Conservation (phyloP, 2,329 filamentous ascomycete species). For the Nothophoma quercina region DNA sequence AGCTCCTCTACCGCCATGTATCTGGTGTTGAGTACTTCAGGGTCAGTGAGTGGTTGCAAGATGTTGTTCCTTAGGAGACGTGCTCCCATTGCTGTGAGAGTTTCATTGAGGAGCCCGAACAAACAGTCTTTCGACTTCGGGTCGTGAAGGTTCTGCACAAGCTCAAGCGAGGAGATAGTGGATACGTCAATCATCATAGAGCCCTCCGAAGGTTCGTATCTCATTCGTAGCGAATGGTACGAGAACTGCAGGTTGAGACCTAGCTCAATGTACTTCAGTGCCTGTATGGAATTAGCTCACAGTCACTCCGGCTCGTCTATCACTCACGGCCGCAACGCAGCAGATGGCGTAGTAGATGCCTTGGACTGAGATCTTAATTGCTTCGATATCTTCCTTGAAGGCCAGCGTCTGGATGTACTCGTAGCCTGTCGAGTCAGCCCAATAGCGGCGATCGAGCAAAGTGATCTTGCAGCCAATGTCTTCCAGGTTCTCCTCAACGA, state of each 20-base stretch:
- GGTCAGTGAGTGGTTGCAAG: conserved; percentile 82
- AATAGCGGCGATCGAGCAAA: conserved; percentile 77
- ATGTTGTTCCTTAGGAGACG: conserved; percentile 85
- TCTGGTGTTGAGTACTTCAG: conserved; percentile 71
- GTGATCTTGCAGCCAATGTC: conserved; percentile 65
- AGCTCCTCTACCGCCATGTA: conserved; percentile 88
- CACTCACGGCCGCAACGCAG: conserved; percentile 80
- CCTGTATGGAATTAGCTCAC: conserved; percentile 58
- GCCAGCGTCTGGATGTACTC: conserved; percentile 82
- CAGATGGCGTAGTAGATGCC: conserved; percentile 89
- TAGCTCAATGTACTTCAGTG: conserved; percentile 79
- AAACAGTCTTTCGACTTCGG: conserved; percentile 81
- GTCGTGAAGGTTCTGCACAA: conserved; percentile 85
- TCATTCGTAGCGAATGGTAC: conserved; percentile 82
- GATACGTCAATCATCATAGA: conserved; percentile 96
- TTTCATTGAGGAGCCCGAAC: conserved; percentile 85
- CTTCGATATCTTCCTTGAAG: conserved; percentile 79
- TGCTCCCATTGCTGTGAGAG: conserved; percentile 85
- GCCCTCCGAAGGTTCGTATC: conserved; percentile 86
- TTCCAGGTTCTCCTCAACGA: conserved; percentile 75
- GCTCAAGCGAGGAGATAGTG: conserved; percentile 84
- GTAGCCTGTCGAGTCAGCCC: conserved; percentile 79
- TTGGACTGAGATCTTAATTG: conserved; percentile 78
- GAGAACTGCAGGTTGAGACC: conserved; percentile 73
- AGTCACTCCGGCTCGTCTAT: conserved; percentile 56